Evolutionary conservation across 2,329 filamentous ascomycete genomes (phyloP), one percentile per base, ranked within the genome.

Genomic region (Fusarium pseudocircinatum): DNA sequence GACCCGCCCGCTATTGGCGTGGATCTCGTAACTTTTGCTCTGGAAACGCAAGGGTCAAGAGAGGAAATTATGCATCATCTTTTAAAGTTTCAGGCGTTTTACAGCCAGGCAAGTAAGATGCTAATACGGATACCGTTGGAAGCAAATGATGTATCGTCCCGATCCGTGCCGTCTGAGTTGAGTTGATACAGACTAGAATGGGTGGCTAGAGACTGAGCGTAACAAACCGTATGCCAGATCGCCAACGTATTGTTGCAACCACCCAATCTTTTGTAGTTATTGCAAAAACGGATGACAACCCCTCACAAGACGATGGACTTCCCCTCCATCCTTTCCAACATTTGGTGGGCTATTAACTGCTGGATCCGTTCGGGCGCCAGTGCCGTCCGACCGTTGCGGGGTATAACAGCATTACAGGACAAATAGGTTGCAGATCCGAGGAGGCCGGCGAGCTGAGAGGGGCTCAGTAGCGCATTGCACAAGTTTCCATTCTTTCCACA

Each of bases 341-440:
- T 40, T 44, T 52, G 60, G 63, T 65, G 61, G 63, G 65, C 63
- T 75, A 44, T 65, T 72, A 36, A 53, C 50, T 72, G 59, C 63
- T 75, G 71, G 75, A 72, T 67, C 62, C 75, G 50, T 76, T 69
- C 70, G 68, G 71, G 63, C 75, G 66, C 74, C 76, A 75, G 66
- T 75, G 69, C 76, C 76, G 72, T 64, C 72, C 67, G 72, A 77
- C 76, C 76, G 70, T 75, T 78, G 76, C 76, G 76, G 76, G 76
- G 76, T 76, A 74, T 67, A 66, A 62, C 60, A 72, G 61, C 36
- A 65, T 54, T 61, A 57, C 60, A 74, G 62, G 72, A 74, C 75
- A 77, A 77, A 77, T 77, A 63, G 76, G 73, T 75, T 76, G 69
- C 66, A 72, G 69, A 78, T 71, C 76, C 76, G 75, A 78, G 52